Conservation (phyloP, 2,329 filamentous ascomycete species). For the Amphichorda felina region DNA sequence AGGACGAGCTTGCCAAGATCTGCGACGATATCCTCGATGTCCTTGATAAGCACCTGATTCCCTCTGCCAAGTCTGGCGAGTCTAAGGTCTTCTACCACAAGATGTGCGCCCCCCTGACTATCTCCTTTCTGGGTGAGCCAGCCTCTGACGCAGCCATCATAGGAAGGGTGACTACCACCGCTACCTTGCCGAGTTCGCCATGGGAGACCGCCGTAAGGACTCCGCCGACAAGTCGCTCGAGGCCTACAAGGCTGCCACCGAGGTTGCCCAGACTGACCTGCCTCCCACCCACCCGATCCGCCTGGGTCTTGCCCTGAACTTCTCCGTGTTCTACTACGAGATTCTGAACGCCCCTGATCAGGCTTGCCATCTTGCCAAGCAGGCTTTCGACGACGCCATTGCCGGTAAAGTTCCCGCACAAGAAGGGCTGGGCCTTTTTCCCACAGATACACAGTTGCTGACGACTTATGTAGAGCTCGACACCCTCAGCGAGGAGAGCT, state of each 20-base stretch:
- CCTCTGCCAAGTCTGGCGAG: constrained; percentile 87
- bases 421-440: constrained; percentile 1
- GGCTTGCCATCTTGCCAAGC: constrained; percentile 97
- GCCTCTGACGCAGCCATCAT: too few relatives aligned
- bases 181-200: constrained; percentile 93
- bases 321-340: constrained; percentile 99
- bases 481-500: constrained; percentile 95
- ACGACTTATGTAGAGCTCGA: constrained; percentile 59
- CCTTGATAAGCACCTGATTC: constrained; percentile 86
- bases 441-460: constrained; percentile 10
- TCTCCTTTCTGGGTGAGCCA: too few relatives aligned
- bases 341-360: constrained; percentile 97
- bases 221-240: constrained; percentile 90
- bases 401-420: constrained; percentile 39
- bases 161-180: constrained; percentile 99
- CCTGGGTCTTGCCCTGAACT: constrained; percentile 94
- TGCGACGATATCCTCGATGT: constrained; percentile 96
- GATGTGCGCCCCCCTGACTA: constrained; percentile 63
- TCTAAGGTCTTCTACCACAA: constrained; percentile 99
- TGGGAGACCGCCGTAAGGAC: constrained; percentile 88
- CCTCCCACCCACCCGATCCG: constrained; percentile 97
- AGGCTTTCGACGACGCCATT: constrained; percentile 98
- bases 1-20: constrained; percentile 92
- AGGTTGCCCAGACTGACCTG: constrained; percentile 95
- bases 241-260: constrained; percentile 95